Evolutionary conservation across 1,284 basidiomycete genomes (phyloP).

Genomic region (Naganishia albida): DNA sequence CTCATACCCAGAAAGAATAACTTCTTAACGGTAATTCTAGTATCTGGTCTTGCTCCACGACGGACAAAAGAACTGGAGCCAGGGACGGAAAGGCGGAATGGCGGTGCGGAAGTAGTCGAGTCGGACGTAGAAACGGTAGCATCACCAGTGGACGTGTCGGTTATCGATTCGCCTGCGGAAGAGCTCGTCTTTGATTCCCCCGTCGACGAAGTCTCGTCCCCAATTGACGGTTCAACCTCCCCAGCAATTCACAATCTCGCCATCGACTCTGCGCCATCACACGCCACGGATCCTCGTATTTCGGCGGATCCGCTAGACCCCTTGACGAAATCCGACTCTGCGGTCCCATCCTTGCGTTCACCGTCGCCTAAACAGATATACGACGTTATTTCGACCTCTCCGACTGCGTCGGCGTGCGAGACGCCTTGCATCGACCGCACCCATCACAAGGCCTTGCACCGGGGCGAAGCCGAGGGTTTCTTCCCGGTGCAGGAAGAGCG

Average conservation of each 20-base stretch:
- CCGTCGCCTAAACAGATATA: constrained; percentile 6
- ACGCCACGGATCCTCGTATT: neutral
- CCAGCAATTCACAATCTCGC: too few species aligned
- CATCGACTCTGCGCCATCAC: neutral
- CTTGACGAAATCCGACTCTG: constrained; percentile 4
- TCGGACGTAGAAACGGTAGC: neutral
- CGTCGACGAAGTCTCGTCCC: neutral
- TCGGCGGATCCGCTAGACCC: neutral
- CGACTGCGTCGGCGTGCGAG: constrained; percentile 11
- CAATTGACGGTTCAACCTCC: neutral
- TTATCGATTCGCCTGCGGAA: neutral
- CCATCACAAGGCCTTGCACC: constrained; percentile 1
- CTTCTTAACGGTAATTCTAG: neutral
- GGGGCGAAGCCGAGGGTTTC: neutral
- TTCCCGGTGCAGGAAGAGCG: neutral
- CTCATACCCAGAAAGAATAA: too few species aligned
- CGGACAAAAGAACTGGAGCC: neutral
- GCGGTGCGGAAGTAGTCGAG: neutral
- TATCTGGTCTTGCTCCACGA: constrained; percentile 1
- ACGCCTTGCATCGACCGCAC: constrained; percentile 5
- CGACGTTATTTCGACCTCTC: constrained; percentile 4
- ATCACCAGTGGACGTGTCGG: neutral
- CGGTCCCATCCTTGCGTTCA: neutral
- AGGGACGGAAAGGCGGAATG: neutral
- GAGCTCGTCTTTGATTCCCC: neutral